Conservation (phyloP, 306 rosid species). For the Rosa chinensis region DNA sequence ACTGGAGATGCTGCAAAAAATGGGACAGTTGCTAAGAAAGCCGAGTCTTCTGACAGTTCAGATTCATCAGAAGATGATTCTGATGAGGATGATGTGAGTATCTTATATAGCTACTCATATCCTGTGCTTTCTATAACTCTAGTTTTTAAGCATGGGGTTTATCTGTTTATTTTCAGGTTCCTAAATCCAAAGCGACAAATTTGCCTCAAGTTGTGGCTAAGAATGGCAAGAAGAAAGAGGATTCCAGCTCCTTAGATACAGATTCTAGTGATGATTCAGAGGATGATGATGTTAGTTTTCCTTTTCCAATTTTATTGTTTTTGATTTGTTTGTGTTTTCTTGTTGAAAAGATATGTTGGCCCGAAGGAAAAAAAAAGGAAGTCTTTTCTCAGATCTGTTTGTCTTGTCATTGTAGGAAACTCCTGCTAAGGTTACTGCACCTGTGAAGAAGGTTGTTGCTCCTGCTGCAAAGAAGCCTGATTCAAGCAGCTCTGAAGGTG, state of each 20-base stretch:
- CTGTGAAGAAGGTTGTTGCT: background rate
- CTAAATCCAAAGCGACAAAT: conserved; percentile 40
- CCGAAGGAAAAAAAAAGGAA: too few species aligned
- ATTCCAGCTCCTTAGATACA: conserved; percentile 40
- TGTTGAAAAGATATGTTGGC: background rate
- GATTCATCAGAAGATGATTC: conserved; percentile 15
- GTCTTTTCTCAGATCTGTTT: background rate
- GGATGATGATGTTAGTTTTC: conserved; percentile 11
- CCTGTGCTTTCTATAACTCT: background rate
- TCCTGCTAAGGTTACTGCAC: conserved; percentile 14
- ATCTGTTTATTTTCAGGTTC: conserved; percentile 24
- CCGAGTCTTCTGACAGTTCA: background rate
- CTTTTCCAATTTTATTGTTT: background rate
- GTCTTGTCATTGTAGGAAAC: conserved; percentile 3
- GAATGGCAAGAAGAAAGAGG: conserved; percentile 35
- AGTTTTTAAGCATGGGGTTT: background rate
- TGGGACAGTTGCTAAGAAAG: background rate
- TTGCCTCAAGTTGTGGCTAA: conserved; percentile 27
- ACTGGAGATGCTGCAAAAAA: background rate
- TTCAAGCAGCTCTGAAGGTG: conserved; percentile 31
- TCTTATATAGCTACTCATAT: background rate
- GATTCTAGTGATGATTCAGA: conserved; percentile 45
- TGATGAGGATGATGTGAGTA: conserved; percentile 7
- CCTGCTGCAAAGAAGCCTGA: background rate
- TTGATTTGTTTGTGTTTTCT: background rate